phyloP scores from a whole-genome alignment of 2,329 filamentous ascomycete genomes.

The Macrophomina pseudophaseolina region DNA sequence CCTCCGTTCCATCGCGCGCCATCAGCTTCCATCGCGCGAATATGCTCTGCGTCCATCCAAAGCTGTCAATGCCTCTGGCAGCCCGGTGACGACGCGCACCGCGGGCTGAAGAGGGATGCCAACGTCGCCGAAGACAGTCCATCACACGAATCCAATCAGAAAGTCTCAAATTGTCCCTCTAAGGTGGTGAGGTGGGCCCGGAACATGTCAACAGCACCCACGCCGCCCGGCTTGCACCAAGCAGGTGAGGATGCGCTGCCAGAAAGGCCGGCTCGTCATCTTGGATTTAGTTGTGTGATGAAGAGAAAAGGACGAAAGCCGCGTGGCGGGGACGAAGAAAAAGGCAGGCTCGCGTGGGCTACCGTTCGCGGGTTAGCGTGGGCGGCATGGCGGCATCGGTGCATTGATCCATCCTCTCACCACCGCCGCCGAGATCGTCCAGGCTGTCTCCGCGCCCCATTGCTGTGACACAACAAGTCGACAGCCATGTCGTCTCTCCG shows the following conservation, averaged over 20 bases:
- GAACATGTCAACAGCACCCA: slow-evolving; percentile 57
- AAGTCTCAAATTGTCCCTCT: slow-evolving; percentile 49
- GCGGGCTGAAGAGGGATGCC: neutral
- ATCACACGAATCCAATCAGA: slow-evolving; percentile 52
- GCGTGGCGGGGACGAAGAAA: slow-evolving; percentile 5
- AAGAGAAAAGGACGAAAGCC: slow-evolving; percentile 42
- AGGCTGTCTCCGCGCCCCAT: slow-evolving; percentile 9
- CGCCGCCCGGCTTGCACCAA: slow-evolving; percentile 52
- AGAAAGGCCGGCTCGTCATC: slow-evolving; percentile 72
- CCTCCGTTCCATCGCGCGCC: too few species aligned
- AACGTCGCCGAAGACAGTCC: slow-evolving; percentile 5
- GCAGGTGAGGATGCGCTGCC: slow-evolving; percentile 61
- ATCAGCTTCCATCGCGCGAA: too few species aligned
- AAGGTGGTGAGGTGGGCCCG: slow-evolving; percentile 53
- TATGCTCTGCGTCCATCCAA: neutral
- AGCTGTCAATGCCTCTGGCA: neutral
- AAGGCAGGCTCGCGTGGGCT: slow-evolving; percentile 7
- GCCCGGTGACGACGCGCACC: neutral
- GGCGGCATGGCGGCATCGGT: neutral
- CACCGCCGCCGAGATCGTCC: slow-evolving; percentile 20
- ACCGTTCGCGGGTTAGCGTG: neutral
- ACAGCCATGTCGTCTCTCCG: slow-evolving; percentile 49
- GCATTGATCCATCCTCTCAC: slow-evolving; percentile 24
- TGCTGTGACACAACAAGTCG: slow-evolving; percentile 19
- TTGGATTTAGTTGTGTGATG: slow-evolving; percentile 78